Evolutionary conservation across 495 filamentous ascomycete genomes (phyloP).

Genomic region (Tuber umbilicatum): DNA sequence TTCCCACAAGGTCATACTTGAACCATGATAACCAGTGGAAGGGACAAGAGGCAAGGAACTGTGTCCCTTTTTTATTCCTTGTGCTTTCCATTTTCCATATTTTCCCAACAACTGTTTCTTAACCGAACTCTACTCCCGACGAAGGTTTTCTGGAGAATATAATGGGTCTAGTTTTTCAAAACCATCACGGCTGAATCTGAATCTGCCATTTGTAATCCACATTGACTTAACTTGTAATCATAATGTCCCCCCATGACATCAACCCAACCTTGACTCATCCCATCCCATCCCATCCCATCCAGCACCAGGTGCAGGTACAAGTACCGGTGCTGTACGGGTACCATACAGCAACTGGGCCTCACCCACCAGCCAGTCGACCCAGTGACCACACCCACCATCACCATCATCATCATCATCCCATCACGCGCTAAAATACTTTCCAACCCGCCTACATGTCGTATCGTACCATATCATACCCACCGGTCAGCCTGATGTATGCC

Average conservation of each 20-base stretch:
- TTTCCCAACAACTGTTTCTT: background rate
- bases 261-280: slow-evolving; percentile 1
- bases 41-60: background rate
- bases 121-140: background rate
- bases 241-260: background rate
- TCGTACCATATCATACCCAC: background rate
- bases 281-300: background rate
- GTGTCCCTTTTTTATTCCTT: background rate
- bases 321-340: too few relatives aligned
- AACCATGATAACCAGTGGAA: background rate
- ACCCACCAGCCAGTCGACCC: background rate
- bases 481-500: background rate
- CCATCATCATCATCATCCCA: background rate
- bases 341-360: background rate
- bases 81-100: background rate
- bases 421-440: slow-evolving; percentile 21
- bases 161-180: background rate
- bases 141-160: background rate
- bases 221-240: background rate
- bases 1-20: background rate
- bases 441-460: slow-evolving; percentile 16
- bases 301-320: background rate
- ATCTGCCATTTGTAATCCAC: background rate
- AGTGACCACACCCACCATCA: background rate
- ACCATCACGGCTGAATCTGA: background rate